phyloP scores from a whole-genome alignment of 2,329 filamentous ascomycete species.

The Trichothecium sympodiale region DNA sequence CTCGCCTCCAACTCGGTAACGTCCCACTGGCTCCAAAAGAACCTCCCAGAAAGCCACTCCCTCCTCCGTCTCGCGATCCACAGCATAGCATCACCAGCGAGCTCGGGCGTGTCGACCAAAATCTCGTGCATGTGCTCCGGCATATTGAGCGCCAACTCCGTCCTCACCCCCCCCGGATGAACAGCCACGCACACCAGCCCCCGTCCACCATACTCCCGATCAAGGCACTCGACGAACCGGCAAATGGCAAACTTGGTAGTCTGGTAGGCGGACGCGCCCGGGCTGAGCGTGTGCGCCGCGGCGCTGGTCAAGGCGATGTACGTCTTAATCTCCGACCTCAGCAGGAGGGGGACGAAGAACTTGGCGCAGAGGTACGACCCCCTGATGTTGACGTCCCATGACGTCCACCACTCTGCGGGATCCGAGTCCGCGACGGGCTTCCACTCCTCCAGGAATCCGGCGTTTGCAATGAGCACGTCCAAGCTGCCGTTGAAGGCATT shows the following conservation, averaged over 20 bases:
- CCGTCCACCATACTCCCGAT: constrained; percentile 30
- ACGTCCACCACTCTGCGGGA: constrained; percentile 31
- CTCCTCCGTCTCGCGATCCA: constrained; percentile 18
- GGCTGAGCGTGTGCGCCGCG: constrained; percentile 1
- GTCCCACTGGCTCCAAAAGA: constrained; percentile 16
- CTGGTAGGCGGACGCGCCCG: constrained; percentile 24
- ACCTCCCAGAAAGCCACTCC: constrained; percentile 23
- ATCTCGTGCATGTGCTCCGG: constrained; percentile 7
- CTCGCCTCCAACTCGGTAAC: constrained; percentile 18
- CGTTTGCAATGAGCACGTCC: constrained; percentile 32
- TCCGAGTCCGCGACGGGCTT: constrained; percentile 23
- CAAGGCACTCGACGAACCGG: constrained; percentile 36
- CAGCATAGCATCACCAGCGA: constrained; percentile 14
- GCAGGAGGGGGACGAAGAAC: constrained; percentile 35
- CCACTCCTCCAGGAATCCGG: constrained; percentile 27
- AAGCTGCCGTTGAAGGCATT: constrained; percentile 18
- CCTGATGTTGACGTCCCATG: constrained; percentile 26
- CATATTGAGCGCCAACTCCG: constrained; percentile 16
- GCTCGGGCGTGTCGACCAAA: constrained; percentile 9
- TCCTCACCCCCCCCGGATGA: constrained; percentile 27
- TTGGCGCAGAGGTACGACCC: constrained; percentile 32
- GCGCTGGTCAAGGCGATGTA: constrained; percentile 24
- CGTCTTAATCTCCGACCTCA: constrained; percentile 22
- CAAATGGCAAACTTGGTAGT: constrained; percentile 36
- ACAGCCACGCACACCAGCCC: constrained; percentile 28